Percentiles rank a stretch among this genome's conserved stretches.
Evolutionary conservation across 768 basidiomycete genomes (phyloP).

Genomic region (Punctularia strigosozonata): DNA sequence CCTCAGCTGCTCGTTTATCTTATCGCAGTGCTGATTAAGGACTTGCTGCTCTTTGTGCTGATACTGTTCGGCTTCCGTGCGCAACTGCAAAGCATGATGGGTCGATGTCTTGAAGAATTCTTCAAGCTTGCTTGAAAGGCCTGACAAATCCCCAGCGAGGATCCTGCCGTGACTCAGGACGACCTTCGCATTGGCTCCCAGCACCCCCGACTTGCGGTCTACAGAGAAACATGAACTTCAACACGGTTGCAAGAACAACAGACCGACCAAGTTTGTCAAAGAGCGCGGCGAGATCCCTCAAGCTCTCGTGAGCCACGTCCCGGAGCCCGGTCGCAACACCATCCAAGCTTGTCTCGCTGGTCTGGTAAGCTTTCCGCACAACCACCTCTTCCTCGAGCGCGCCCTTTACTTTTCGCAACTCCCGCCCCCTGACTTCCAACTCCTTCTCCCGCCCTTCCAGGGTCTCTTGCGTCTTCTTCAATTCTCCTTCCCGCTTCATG

Average conservation of each 20-base stretch:
- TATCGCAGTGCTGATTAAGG: constrained; percentile 34
- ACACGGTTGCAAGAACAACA: not conserved
- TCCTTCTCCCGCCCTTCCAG: constrained; percentile 40
- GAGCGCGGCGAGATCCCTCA: constrained; percentile 56
- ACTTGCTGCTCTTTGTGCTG: constrained; percentile 44
- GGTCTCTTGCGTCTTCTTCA: constrained; percentile 47
- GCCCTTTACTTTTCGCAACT: constrained; percentile 44
- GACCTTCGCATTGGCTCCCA: constrained; percentile 52
- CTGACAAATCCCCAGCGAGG: constrained; percentile 40
- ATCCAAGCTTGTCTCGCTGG: constrained; percentile 61
- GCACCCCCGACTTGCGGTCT: constrained; percentile 66
- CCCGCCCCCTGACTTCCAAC: constrained; percentile 40
- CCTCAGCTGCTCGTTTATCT: constrained; percentile 46
- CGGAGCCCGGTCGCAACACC: constrained; percentile 62
- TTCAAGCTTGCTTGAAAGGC: constrained; percentile 45
- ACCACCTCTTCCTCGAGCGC: constrained; percentile 72
- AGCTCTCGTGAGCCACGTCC: constrained; percentile 50
- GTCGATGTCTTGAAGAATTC: constrained; percentile 48
- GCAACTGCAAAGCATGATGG: constrained; percentile 41
- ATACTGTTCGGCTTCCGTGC: constrained; percentile 43
- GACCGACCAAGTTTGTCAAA: constrained; percentile 76
- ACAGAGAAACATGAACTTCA: constrained; percentile 6
- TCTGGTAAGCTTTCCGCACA: constrained; percentile 66
- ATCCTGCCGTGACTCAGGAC: constrained; percentile 53
- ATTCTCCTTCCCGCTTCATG: constrained; percentile 63